Conservation (phyloP, 306 rosid genomes). For the Prunus kanzakura region DNA sequence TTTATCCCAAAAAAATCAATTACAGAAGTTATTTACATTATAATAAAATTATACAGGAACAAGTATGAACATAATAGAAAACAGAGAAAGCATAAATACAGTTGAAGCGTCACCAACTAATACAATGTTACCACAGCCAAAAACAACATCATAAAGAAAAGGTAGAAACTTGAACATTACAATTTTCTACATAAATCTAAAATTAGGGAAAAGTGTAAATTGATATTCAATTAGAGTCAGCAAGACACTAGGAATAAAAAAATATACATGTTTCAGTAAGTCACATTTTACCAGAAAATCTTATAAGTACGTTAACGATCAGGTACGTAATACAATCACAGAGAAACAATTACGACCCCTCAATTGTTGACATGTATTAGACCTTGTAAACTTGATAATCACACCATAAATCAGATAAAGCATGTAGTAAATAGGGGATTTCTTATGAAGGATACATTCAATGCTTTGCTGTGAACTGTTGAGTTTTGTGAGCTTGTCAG, state of each 20-base stretch:
- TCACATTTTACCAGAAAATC: not conserved
- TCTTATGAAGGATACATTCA: constrained; percentile 64
- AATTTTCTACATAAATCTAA: not conserved
- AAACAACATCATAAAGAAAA: not conserved
- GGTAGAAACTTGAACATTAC: not conserved
- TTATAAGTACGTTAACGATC: not conserved
- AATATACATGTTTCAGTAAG: not conserved
- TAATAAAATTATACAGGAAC: not conserved
- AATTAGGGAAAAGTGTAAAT: not conserved
- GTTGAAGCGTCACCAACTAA: not conserved
- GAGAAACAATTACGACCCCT: not conserved
- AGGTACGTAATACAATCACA: not conserved
- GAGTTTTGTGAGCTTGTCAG: constrained; percentile 76
- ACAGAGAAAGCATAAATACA: not conserved
- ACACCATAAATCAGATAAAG: constrained; percentile 12
- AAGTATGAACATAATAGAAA: not conserved
- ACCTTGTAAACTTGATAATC: not conserved
- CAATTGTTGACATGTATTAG: not conserved
- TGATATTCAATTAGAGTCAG: not conserved
- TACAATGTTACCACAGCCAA: not conserved
- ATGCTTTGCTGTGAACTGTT: constrained; percentile 92
- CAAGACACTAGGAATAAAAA: not conserved
- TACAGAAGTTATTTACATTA: not conserved
- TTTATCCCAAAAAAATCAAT: not conserved
- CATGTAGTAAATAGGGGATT: not conserved